A percentile compares a stretch with the other conserved stretches of the same genome.
Conservation (phyloP, 1,284 basidiomycete genomes). For the Leccinum pachyderme region DNA sequence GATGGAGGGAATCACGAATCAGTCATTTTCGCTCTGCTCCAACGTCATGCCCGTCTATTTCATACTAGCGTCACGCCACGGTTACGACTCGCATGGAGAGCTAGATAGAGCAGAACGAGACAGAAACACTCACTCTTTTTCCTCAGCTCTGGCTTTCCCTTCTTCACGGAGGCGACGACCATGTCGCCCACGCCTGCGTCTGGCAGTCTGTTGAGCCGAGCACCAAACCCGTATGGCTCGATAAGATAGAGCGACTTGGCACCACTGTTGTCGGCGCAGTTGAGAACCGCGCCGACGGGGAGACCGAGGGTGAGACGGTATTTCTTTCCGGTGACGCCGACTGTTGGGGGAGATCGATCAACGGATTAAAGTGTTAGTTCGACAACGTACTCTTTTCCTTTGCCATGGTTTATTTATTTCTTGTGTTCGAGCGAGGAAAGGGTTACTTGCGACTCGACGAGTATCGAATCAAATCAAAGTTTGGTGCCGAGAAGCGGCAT, state of each 20-base stretch:
- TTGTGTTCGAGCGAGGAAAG: neutral
- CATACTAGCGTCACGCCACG: neutral
- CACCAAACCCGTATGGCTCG: conserved; percentile 91
- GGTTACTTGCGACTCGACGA: neutral
- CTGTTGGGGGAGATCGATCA: conserved; percentile 10
- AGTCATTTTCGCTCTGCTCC: neutral
- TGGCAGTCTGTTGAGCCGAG: conserved; percentile 95
- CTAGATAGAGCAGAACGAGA: neutral
- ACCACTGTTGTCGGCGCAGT: conserved; percentile 99
- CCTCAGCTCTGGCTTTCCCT: conserved; percentile 99
- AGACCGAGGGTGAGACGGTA: conserved; percentile 97
- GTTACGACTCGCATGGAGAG: neutral
- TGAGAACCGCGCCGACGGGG: conserved; percentile 97
- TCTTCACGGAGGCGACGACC: conserved; percentile 99
- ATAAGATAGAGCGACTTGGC: conserved; percentile 95
- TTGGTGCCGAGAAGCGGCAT: conserved; percentile 19
- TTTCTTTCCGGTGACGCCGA: conserved; percentile 80
- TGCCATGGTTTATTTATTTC: conserved; percentile 18
- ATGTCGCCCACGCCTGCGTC: conserved; percentile 99
- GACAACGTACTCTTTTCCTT: conserved; percentile 23
- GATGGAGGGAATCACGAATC: conserved; percentile 1
- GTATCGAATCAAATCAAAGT: conserved; percentile 13
- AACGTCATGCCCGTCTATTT: neutral
- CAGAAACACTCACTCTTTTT: conserved; percentile 85
- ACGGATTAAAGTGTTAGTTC: neutral